Base-by-base conservation (phyloP, 1,284 basidiomycete genomes). In the Sanguinoderma infundibulare region DNA sequence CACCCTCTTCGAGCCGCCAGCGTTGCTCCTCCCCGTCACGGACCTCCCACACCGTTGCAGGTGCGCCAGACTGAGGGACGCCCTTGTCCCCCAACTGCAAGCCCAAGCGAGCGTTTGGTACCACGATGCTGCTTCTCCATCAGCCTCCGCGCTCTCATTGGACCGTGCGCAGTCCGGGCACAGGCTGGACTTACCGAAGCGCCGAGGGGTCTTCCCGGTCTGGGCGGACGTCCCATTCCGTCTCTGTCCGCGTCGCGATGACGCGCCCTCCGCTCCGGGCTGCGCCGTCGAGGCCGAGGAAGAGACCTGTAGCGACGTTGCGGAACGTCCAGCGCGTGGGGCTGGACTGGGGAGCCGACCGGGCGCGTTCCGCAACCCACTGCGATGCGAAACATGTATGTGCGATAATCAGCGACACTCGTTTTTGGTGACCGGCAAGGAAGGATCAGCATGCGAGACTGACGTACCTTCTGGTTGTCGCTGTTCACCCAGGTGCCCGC, bases 391-490 rank as follows among this genome's bases (percentile, higher is more conserved):
- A 8, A 49, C 5, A n/a, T 20, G 28, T 22, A 17, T 14, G 9
- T 32, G 24, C n/a, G 9, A n/a, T 46, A 10, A 55, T 32, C 35
- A 53, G 24, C 55, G 20, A 44, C n/a, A n/a, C n/a, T n/a, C n/a
- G 10, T 20, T 30, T 55, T 22, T 8, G 22, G 26, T 38, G 8
- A 17, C 42, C 17, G 39, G 32, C 47, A n/a, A n/a, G 6, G 9
- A 30, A 39, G 26, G 6, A 20, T n/a, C 9, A 26, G 24, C n/a
- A 30, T n/a, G n/a, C n/a, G n/a, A n/a, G n/a, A n/a, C n/a, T n/a
- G n/a, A 4, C 40, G 28, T 67, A 85, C 85, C 73, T 77, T 72
- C 69, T 87, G 85, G 66, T 86, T 86, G 15, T 74, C 70, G 12
- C 79, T 78, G 7, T 72, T 72, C 64, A 82, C 76, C 57, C 66